phyloP scores from a whole-genome alignment of 1,139 yeast genomes.

The Candida sanyaensis region DNA sequence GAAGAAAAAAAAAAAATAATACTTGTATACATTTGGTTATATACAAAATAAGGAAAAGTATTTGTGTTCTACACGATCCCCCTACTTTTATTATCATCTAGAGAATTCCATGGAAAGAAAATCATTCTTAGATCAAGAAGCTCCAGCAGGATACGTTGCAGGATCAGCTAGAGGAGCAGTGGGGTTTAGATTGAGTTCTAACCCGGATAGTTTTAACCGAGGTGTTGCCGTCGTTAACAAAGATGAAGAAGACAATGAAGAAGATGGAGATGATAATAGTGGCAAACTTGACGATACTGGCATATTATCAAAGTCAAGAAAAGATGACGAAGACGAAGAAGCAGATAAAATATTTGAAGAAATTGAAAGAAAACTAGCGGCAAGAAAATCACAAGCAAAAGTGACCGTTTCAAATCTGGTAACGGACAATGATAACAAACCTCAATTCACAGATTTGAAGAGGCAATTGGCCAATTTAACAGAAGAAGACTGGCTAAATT shows the following conservation, averaged over 20 bases:
- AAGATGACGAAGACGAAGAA: slow-evolving; percentile 65
- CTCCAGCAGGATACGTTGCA: slow-evolving; percentile 90
- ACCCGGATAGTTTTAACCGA: slow-evolving; percentile 65
- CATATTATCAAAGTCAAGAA: slow-evolving; percentile 20
- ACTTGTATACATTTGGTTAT: too few relatives aligned
- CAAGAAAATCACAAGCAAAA: slow-evolving; percentile 23
- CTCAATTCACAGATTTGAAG: slow-evolving; percentile 53
- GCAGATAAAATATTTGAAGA: slow-evolving; percentile 72
- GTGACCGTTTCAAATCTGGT: not conserved
- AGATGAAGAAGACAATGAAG: slow-evolving; percentile 26
- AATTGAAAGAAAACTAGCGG: slow-evolving; percentile 59
- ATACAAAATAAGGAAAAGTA: too few relatives aligned
- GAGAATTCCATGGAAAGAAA: slow-evolving; percentile 42
- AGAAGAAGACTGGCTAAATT: slow-evolving; percentile 72
- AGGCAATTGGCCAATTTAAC: slow-evolving; percentile 59
- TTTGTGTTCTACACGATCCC: slow-evolving; percentile 9
- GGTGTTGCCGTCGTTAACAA: slow-evolving; percentile 34
- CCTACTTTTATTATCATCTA: not conserved
- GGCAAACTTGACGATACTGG: slow-evolving; percentile 19
- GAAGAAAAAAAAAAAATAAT: not conserved
- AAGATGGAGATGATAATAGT: slow-evolving; percentile 20
- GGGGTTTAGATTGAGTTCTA: slow-evolving; percentile 77
- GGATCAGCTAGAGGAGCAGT: slow-evolving; percentile 96
- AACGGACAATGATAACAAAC: slow-evolving; percentile 9
- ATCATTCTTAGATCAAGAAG: slow-evolving; percentile 79